Evolutionary conservation across 345 rosid genomes (phyloP).

Genomic region (Hypericum androsaemum): DNA sequence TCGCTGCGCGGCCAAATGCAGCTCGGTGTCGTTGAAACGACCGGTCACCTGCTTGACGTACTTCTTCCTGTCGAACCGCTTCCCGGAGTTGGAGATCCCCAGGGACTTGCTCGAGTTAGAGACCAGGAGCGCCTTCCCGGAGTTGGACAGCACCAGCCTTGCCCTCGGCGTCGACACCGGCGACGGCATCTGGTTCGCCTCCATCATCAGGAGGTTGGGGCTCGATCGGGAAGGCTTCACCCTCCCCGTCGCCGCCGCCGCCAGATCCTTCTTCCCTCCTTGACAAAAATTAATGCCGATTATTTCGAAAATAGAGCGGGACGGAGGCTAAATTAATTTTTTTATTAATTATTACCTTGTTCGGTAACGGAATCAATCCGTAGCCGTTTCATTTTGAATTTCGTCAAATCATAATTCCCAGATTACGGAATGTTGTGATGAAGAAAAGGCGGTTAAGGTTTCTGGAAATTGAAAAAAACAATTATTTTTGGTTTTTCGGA

Average conservation of each 20-base stretch:
- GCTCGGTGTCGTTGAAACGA: constrained; percentile 88
- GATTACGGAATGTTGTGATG: no score
- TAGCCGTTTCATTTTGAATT: no score
- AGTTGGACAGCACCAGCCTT: constrained; percentile 14
- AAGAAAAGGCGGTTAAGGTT: no score
- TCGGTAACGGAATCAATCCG: no score
- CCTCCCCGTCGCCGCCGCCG: constrained; percentile 18
- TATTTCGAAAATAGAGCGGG: no score
- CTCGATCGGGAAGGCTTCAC: constrained; percentile 1
- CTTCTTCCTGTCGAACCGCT: constrained; percentile 76
- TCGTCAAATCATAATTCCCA: no score
- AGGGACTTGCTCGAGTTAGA: constrained; percentile 39
- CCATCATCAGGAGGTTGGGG: constrained; percentile 12
- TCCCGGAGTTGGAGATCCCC: constrained; percentile 46
- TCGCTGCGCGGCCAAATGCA: constrained; percentile 79
- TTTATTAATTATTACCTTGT: no score
- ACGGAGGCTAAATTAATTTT: no score
- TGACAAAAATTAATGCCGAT: background rate
- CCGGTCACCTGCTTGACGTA: constrained; percentile 95
- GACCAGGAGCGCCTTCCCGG: constrained; percentile 16
- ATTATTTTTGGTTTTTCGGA: no score
- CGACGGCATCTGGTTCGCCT: constrained; percentile 14
- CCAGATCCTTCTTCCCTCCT: constrained; percentile 31
- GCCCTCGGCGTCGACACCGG: constrained; percentile 34
- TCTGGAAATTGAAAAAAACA: no score